Conservation (phyloP, 2,329 filamentous ascomycete species). For the Hawksworthiomyces lignivorus region DNA sequence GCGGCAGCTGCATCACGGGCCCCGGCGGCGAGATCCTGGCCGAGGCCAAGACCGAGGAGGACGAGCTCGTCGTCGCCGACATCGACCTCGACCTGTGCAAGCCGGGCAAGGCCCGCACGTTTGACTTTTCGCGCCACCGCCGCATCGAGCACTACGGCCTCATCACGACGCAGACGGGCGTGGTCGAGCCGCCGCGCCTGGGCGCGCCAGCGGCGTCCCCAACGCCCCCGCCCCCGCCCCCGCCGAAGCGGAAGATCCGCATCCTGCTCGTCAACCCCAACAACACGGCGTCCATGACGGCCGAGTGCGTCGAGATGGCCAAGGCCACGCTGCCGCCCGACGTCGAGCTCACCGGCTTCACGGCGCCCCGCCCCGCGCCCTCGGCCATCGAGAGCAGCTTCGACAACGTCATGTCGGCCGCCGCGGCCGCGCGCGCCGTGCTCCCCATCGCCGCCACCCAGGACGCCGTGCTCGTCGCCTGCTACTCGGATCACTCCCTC, state of each 20-base stretch:
- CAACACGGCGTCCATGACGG: constrained; percentile 14
- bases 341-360: constrained; percentile 14
- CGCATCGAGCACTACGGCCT: constrained; percentile 25
- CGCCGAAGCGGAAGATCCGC: constrained; percentile 11
- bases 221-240: background rate
- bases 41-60: constrained; percentile 37
- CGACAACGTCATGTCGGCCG: constrained; percentile 16
- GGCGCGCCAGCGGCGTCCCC: background rate
- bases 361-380: constrained; percentile 12
- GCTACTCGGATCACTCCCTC: constrained; percentile 17
- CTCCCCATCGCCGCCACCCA: constrained; percentile 14
- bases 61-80: constrained; percentile 29
- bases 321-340: constrained; percentile 13
- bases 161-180: constrained; percentile 24
- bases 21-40: constrained; percentile 40
- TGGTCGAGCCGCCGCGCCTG: constrained; percentile 13
- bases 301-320: constrained; percentile 11
- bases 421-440: constrained; percentile 14
- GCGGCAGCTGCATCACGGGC: constrained; percentile 32
- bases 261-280: constrained; percentile 16
- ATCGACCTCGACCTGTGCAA: constrained; percentile 14
- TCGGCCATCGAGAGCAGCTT: constrained; percentile 14
- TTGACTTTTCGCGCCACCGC: constrained; percentile 16
- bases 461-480: constrained; percentile 17
- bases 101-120: constrained; percentile 13